Evolutionary conservation across 148 eudicot species (phyloP).

Genomic region (Nepenthes gracilis): DNA sequence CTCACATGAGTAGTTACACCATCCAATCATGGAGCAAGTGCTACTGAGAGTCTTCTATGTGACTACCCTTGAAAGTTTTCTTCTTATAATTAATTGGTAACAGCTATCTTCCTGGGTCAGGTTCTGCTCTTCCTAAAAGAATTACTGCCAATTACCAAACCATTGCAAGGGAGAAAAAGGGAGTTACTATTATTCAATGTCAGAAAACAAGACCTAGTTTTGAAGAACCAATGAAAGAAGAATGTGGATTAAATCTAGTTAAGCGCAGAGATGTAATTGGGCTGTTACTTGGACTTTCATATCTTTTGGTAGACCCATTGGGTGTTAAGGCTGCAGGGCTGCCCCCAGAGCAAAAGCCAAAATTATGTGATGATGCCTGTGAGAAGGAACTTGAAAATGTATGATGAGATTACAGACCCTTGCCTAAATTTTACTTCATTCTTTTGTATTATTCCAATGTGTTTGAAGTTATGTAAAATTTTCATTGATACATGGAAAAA

Average conservation of each 20-base stretch:
- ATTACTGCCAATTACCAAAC: slow-evolving; percentile 10
- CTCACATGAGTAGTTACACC: too few relatives aligned
- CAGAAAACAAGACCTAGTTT: slow-evolving; percentile 17
- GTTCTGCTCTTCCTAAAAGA: slow-evolving; percentile 26
- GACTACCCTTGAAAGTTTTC: too few relatives aligned
- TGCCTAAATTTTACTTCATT: slow-evolving; percentile 2
- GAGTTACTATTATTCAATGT: slow-evolving; percentile 17
- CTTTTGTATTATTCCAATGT: background rate
- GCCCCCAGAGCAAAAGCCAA: slow-evolving; percentile 82
- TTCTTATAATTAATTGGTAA: background rate
- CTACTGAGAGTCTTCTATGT: too few relatives aligned
- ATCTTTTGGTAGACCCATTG: slow-evolving; percentile 17
- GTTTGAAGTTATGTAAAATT: too few relatives aligned
- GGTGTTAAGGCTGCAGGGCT: slow-evolving; percentile 68
- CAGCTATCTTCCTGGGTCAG: slow-evolving; percentile 11
- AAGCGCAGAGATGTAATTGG: slow-evolving; percentile 50
- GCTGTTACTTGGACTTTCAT: slow-evolving; percentile 39
- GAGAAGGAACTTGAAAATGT: slow-evolving; percentile 99
- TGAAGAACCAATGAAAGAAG: slow-evolving; percentile 8
- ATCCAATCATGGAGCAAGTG: too few relatives aligned
- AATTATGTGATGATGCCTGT: slow-evolving; percentile 68
- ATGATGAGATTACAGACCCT: slow-evolving; percentile 74
- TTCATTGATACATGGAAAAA: too few relatives aligned
- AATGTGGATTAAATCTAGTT: slow-evolving; percentile 7
- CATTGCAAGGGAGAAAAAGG: slow-evolving; percentile 8